A percentile compares a stretch with the other conserved stretches of the same genome.
phyloP scores from a whole-genome alignment of 2,329 filamentous ascomycete genomes.

The Phialophora tarda region DNA sequence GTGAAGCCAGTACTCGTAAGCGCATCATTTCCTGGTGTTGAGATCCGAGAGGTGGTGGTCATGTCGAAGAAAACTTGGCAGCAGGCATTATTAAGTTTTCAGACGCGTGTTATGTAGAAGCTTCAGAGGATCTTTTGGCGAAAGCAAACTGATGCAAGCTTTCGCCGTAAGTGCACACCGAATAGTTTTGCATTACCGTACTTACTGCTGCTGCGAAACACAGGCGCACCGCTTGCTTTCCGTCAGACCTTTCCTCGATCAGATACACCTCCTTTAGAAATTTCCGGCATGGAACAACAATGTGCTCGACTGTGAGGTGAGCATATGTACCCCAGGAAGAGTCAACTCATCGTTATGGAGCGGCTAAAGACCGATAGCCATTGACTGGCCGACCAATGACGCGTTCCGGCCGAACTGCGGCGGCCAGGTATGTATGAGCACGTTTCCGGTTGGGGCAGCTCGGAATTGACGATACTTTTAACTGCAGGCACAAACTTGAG shows the following conservation, averaged over 20 bases:
- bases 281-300: background rate
- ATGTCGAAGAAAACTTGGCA: background rate
- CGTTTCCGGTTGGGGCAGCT: conserved; percentile 2
- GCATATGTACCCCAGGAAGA: background rate
- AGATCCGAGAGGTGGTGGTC: conserved; percentile 23
- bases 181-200: background rate
- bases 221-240: background rate
- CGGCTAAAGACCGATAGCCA: too few species aligned
- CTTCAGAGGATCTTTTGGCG: background rate
- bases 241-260: background rate
- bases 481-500: background rate
- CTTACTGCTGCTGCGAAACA: background rate
- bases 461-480: background rate
- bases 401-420: background rate
- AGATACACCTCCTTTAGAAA: background rate
- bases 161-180: background rate
- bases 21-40: conserved; percentile 27
- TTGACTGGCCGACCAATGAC: background rate
- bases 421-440: background rate
- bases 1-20: conserved; percentile 16
- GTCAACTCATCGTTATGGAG: background rate
- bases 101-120: background rate
- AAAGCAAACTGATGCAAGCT: background rate
- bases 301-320: background rate
- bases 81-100: background rate